Base-by-base conservation (phyloP, 1,284 basidiomycete genomes). In the Schizophyllum commune region DNA sequence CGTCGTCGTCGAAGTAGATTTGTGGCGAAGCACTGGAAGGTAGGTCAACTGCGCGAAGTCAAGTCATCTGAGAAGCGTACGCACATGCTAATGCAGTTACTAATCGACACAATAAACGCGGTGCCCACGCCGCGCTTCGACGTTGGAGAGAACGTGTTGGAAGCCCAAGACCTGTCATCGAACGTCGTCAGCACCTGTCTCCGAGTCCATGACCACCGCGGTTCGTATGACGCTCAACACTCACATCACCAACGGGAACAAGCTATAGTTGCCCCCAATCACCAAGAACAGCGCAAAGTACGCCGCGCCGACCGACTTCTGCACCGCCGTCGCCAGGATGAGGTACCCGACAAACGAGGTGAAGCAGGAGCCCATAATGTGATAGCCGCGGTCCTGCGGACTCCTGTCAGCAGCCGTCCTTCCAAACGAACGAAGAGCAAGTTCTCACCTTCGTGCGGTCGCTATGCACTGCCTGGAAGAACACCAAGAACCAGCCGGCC, bases 211-310 rank as follows among this genome's bases (percentile, higher is more conserved):
- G 27, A 3, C 27, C 27, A 47, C 4, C 39, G 17, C 39, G 2
- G 17, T 47, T 3, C 9, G 39, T 4, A 47, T 8, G 15, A 19
- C 21, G 52, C n/a, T 54, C 8, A 51, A 32, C 19, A 71, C 77
- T 66, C 61, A 81, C 82, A 83, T 83, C 27, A 83, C 81, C 7
- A 84, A 71, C 27, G 82, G 82, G 71, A 83, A 83, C 63, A 83
- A 66, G 64, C 79, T 81, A 65, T 77, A 83, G 62, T 79, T 79
- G 47, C 80, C 81, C 17, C 79, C 81, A 22, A 82, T 74, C 55
- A 83, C 80, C 34, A 84, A 70, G 71, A 83, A 83, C 22, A 83
- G 69, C 8, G 82, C 81, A 65, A 83, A 83, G 67, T 84, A 84
- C 1, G 79, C 75, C 3, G 80, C 81, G 27, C 80, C 81, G 17